Percentiles rank a stretch among this genome's conserved stretches.
phyloP scores from a whole-genome alignment of 2,329 filamentous ascomycete species.

The Salinomyces thailandicus region DNA sequence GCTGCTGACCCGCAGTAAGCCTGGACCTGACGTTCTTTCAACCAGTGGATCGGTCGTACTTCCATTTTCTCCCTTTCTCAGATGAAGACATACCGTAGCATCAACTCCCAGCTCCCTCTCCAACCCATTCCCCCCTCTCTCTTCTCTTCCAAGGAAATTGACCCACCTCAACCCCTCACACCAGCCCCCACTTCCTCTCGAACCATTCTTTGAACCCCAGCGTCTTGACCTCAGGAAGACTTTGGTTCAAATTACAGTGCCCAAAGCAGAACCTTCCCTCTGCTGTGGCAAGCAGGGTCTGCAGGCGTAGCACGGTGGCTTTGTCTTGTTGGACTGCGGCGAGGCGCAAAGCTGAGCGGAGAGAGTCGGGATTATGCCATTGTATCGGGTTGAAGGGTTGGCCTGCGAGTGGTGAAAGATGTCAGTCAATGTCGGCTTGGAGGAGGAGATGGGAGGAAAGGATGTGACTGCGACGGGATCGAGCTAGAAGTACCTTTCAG shows the following conservation, averaged over 20 bases:
- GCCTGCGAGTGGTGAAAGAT: conserved; percentile 7
- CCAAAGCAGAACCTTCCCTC: conserved; percentile 58
- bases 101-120: too few relatives aligned
- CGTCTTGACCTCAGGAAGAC: conserved; percentile 29
- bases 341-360: conserved; percentile 39
- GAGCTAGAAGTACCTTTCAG: conserved; percentile 28
- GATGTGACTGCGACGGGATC: neutral
- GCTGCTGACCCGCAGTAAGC: too few relatives aligned
- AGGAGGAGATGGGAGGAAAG: too few relatives aligned
- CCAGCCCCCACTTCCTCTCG: conserved; percentile 14
- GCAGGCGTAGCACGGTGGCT: conserved; percentile 34
- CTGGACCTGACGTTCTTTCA: too few relatives aligned
- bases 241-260: conserved; percentile 48
- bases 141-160: too few relatives aligned
- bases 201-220: conserved; percentile 33
- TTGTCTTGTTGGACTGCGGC: conserved; percentile 27
- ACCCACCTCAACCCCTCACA: too few relatives aligned
- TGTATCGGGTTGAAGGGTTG: conserved; percentile 18
- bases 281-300: conserved; percentile 56
- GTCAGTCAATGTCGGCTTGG: too few relatives aligned
- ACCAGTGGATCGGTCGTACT: too few relatives aligned
- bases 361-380: conserved; percentile 39
- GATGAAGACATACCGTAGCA: too few relatives aligned
- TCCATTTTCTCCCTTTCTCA: too few relatives aligned
- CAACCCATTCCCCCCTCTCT: too few relatives aligned